Base-by-base conservation (phyloP, 805 yeast genomes). In the Candida peoriensis region DNA sequence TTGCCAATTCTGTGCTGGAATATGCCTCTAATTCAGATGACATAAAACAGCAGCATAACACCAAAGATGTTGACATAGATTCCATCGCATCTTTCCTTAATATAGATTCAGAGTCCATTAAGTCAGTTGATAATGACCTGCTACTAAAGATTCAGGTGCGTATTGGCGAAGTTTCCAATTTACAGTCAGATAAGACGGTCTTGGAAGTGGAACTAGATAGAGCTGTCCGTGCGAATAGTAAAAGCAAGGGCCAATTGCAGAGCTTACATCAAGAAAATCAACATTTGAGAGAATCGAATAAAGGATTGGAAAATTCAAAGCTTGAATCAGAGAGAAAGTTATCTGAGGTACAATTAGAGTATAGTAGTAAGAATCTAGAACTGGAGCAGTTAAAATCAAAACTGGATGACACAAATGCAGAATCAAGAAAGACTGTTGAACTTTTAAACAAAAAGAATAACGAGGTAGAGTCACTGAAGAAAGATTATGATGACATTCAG, bases 161-260 rank as follows among this genome's bases (percentile, higher is more conserved):
- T 32, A 39, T 64, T 13, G 44, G 48, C 5, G 67, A 65, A 30
- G 52, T 61, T 28, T 57, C 64, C 21, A 52, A 53, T 8, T 32
- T 68, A 26, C 56, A 59, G 37, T 63, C 73, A 1, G 62, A 60
- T 29, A 62, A 60, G 31, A 36, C 63, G 30, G 46, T 60, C 3
- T 26, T 63, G 20, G 64, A 61, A 37, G 58, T 69, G 10, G 57
- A 58, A n/a, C 49, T 61, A 13, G 74, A 70, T 35, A 72, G 66
- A 34, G 42, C 55, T 13, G 58, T 60, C 15, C 66, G 62, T 24
- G 38, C 63, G 1, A 47, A 54, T 1, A 37, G 46, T 8, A 61
- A 57, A 36, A 64, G 57, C 32, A 60, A 57, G 21, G 40, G 34
- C 6, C 64, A 64, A 29, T 29, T 61, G 2, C 44, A 42, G 4